Evolutionary conservation across 2,329 filamentous ascomycete species (phyloP).

Genomic region (Aspergillus fijiensis): DNA sequence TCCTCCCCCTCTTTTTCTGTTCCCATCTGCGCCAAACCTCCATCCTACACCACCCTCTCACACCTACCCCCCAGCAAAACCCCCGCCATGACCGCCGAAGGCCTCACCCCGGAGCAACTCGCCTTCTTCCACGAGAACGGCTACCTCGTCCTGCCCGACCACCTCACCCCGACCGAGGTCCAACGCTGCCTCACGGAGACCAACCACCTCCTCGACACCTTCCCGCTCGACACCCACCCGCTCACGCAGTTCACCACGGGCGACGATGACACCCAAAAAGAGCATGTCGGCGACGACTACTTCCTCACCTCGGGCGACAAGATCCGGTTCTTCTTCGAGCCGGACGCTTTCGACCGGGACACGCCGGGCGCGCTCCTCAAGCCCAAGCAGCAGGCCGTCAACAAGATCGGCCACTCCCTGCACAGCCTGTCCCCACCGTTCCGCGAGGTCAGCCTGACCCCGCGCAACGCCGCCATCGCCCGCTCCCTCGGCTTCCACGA

Average conservation of each 20-base stretch:
- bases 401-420: slow-evolving; percentile 81
- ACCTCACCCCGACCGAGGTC: slow-evolving; percentile 66
- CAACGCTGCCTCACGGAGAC: slow-evolving; percentile 71
- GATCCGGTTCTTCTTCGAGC: slow-evolving; percentile 95
- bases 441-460: slow-evolving; percentile 49
- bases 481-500: slow-evolving; percentile 70
- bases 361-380: slow-evolving; percentile 62
- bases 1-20: background rate
- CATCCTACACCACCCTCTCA: background rate
- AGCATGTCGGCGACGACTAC: slow-evolving; percentile 92
- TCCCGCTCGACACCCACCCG: slow-evolving; percentile 80
- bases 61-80: background rate
- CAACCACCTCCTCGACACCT: slow-evolving; percentile 67
- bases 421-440: slow-evolving; percentile 70
- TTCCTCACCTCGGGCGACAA: slow-evolving; percentile 89
- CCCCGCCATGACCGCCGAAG: background rate
- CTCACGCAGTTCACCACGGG: slow-evolving; percentile 94
- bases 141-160: slow-evolving; percentile 82
- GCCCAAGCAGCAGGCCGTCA: slow-evolving; percentile 81
- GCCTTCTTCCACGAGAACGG: slow-evolving; percentile 75
- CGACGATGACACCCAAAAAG: slow-evolving; percentile 53
- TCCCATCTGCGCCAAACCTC: background rate
- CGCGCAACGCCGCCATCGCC: slow-evolving; percentile 63
- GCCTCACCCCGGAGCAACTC: slow-evolving; percentile 69
- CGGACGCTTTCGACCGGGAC: slow-evolving; percentile 72